Base-by-base conservation (phyloP, 768 basidiomycete species). In the Mycena capillaripes region DNA sequence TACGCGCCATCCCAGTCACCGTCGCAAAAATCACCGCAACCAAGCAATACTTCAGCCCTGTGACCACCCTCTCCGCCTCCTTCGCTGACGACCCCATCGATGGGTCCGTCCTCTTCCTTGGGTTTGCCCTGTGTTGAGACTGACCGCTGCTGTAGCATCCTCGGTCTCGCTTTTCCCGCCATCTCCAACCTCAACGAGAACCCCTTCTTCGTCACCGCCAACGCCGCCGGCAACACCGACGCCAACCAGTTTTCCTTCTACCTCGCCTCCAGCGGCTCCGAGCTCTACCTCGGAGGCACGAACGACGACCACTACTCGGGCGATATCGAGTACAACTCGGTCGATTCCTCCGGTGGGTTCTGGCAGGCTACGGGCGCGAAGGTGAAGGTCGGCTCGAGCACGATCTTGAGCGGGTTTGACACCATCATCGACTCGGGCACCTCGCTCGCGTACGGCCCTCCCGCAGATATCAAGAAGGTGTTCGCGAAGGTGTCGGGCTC, bases 221-320 rank as follows among this genome's bases (percentile, higher is more conserved):
- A 85, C 42, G 75, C 77, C 14, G 76, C 84, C 34, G 81, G 78
- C 25, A 67, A 72, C n/a, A 76, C 81, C 19, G 29, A 78, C 5
- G 74, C 82, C 34, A 76, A 80, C 55, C 77, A 82, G 53, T 89
- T 89, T 71, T 81, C 83, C 44, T 84, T 90, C 73, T 83, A 85
- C 59, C 81, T 89, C 53, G 75, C 83, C 19, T 23, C 78, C 30
- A 79, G 78, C 32, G 81, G 79, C 46, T 83, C 86, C 25, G 88
- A 89, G 78, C 84, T 91, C 27, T 85, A 80, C 71, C 77, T 91
- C 55, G 90, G 89, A 11, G 90, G 88, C 38, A 81, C 82, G 16
- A 84, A 91, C 77, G 68, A 75, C 11, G 72, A 72, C 25, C 77
- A 84, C 71, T 91, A 86, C 80, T 84, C 85, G 25, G 85, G 84